These are phyloP conservation scores for Xylaria nigripes DNA, from an alignment of 495 filamentous ascomycete genomes.

Conservation along the genomic window DNA sequence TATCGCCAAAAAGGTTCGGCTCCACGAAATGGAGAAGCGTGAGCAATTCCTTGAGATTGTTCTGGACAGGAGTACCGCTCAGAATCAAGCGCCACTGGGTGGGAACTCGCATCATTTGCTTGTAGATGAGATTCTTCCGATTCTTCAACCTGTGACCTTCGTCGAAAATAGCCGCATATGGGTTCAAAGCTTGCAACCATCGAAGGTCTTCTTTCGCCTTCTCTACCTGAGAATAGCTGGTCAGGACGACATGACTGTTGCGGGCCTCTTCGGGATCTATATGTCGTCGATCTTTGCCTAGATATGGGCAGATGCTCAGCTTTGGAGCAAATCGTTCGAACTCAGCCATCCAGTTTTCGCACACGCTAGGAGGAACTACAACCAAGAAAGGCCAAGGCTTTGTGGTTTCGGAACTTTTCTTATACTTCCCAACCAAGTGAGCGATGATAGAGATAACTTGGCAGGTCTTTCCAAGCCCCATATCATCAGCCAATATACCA, in stretches of 20 bases:
- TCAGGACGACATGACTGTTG: constrained; percentile 75
- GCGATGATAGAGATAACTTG: constrained; percentile 91
- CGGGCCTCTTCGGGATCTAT: constrained; percentile 51
- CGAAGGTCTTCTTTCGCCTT: constrained; percentile 30
- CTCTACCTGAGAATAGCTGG: constrained; percentile 61
- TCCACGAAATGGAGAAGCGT: constrained; percentile 87
- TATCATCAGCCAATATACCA: constrained; percentile 92
- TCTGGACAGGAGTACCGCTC: constrained; percentile 91
- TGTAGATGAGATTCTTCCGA: constrained; percentile 68
- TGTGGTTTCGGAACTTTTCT: constrained; percentile 23
- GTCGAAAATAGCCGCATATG: constrained; percentile 74
- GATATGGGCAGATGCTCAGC: constrained; percentile 71
- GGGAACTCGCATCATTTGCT: constrained; percentile 66
- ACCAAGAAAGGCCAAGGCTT: constrained; percentile 73
- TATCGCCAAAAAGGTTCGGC: constrained; percentile 66
- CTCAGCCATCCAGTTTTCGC: constrained; percentile 92
- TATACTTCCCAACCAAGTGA: constrained; percentile 56
- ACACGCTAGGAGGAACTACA: constrained; percentile 82
- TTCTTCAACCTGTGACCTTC: constrained; percentile 93
- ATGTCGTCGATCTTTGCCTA: constrained; percentile 52
- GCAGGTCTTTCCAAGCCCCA: constrained; percentile 96
- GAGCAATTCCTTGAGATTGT: constrained; percentile 86
- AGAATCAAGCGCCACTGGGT: constrained; percentile 75
- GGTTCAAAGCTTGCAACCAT: constrained; percentile 32
- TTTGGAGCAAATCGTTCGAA: constrained; percentile 78